Percentiles rank a stretch among this genome's conserved stretches.
Evolutionary conservation across 2,329 filamentous ascomycete species (phyloP).

Genomic region (Hyphodiscus sp.): DNA sequence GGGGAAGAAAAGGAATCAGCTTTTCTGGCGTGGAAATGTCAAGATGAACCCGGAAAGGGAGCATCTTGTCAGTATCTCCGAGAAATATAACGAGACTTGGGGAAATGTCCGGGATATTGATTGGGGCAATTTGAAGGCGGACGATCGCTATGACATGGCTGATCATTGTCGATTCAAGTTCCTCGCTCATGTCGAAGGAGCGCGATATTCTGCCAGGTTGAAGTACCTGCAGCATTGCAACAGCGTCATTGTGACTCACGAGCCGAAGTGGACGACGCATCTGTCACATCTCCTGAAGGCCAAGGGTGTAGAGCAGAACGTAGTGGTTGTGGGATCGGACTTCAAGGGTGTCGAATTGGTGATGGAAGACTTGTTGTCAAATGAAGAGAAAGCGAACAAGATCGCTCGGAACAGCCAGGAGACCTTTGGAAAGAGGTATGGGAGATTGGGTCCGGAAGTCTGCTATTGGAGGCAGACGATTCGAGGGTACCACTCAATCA

Average conservation of each 20-base stretch:
- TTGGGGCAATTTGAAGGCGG: no score
- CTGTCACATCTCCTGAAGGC: conserved; percentile 13
- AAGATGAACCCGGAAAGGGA: no score
- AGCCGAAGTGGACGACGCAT: conserved; percentile 12
- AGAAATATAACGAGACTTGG: no score
- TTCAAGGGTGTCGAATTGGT: conserved; percentile 33
- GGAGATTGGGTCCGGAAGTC: conserved; percentile 47
- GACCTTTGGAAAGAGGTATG: conserved; percentile 38
- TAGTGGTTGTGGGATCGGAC: conserved; percentile 40
- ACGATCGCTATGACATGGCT: no score
- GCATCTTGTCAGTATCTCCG: no score
- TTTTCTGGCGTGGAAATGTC: no score
- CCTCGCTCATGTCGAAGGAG: neutral
- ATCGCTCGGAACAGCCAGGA: conserved; percentile 36
- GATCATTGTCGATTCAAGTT: no score
- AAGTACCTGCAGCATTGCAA: conserved; percentile 43
- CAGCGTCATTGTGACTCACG: conserved; percentile 9
- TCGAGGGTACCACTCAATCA: neutral
- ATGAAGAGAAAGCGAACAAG: conserved; percentile 37
- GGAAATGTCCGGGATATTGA: no score
- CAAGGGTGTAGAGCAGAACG: conserved; percentile 41
- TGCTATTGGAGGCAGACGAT: conserved; percentile 40
- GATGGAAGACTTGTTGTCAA: conserved; percentile 35
- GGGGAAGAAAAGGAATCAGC: no score
- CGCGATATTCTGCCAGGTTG: conserved; percentile 43